These are phyloP conservation scores for Cadophora luteo-olivacea DNA, from an alignment of 2,329 filamentous ascomycete species.

Conservation along the genomic window DNA sequence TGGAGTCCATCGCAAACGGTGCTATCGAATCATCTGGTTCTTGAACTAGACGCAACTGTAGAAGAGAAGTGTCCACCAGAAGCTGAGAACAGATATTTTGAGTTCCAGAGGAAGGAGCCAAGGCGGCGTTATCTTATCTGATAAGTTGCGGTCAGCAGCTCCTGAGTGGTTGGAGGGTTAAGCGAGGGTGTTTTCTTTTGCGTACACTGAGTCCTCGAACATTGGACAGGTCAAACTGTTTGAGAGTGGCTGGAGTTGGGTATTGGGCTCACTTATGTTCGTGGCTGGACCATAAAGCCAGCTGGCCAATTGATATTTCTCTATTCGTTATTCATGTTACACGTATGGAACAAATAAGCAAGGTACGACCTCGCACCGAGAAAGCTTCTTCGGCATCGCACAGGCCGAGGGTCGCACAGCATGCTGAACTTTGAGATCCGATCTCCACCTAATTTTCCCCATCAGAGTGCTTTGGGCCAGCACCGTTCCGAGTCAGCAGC, in stretches of 20 bases:
- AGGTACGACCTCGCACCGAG: neutral
- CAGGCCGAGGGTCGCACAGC: neutral
- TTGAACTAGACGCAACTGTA: neutral
- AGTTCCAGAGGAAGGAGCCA: neutral
- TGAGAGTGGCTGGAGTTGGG: neutral
- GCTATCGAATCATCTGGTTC: neutral
- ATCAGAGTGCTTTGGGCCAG: neutral
- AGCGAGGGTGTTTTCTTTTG: conserved; percentile 13
- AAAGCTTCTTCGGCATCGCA: neutral
- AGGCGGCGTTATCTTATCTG: conserved; percentile 6
- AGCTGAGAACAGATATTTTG: neutral
- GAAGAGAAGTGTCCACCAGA: neutral
- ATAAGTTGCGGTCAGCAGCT: neutral
- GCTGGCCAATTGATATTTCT: neutral
- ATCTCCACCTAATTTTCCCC: neutral
- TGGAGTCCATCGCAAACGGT: neutral
- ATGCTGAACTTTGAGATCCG: neutral
- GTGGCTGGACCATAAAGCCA: neutral
- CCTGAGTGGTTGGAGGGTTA: conserved; percentile 16
- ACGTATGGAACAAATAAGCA: neutral
- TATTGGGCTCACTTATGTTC: neutral
- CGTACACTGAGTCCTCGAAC: too few relatives aligned
- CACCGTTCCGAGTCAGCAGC: neutral
- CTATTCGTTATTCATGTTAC: neutral
- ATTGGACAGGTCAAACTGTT: too few relatives aligned